A percentile compares a stretch with the other conserved stretches of the same genome.
Evolutionary conservation across 805 yeast genomes (phyloP).

Genomic region (Lachancea sp.): DNA sequence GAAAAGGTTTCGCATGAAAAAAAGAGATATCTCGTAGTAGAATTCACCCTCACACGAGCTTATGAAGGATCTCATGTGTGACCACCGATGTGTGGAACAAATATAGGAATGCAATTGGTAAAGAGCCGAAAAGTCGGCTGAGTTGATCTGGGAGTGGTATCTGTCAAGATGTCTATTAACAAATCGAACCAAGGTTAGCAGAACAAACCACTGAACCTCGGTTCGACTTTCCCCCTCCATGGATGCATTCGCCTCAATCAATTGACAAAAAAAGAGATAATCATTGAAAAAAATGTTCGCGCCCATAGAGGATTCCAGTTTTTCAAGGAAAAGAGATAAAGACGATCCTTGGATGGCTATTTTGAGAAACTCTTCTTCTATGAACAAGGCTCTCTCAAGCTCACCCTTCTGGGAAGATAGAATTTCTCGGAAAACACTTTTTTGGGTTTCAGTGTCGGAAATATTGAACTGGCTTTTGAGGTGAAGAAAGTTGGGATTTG

Average conservation of each 20-base stretch:
- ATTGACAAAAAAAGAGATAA: constrained; percentile 10
- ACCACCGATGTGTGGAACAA: not conserved
- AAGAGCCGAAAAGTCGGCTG: constrained; percentile 16
- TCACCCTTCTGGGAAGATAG: constrained; percentile 8
- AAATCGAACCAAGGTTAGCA: constrained; percentile 11
- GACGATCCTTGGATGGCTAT: constrained; percentile 5
- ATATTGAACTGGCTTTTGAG: constrained; percentile 24
- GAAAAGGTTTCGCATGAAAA: constrained; percentile 7
- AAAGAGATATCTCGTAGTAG: constrained; percentile 3
- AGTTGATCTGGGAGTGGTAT: constrained; percentile 16
- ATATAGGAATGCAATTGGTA: constrained; percentile 12
- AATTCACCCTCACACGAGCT: not conserved
- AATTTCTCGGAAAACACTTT: constrained; percentile 21
- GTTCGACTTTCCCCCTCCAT: not conserved
- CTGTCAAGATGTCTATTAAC: constrained; percentile 13
- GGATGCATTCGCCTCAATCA: constrained; percentile 15
- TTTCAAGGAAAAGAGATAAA: constrained; percentile 11
- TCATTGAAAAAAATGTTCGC: constrained; percentile 3
- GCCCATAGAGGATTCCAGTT: constrained; percentile 12
- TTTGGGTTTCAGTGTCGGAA: constrained; percentile 24
- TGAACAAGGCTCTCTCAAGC: constrained; percentile 10
- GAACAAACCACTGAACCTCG: constrained; percentile 7
- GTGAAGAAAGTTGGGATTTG: constrained; percentile 18
- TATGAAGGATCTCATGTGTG: not conserved
- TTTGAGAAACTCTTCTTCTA: constrained; percentile 16